Base-by-base conservation (phyloP, 805 yeast species). In the Yamadazyma philogaea region DNA sequence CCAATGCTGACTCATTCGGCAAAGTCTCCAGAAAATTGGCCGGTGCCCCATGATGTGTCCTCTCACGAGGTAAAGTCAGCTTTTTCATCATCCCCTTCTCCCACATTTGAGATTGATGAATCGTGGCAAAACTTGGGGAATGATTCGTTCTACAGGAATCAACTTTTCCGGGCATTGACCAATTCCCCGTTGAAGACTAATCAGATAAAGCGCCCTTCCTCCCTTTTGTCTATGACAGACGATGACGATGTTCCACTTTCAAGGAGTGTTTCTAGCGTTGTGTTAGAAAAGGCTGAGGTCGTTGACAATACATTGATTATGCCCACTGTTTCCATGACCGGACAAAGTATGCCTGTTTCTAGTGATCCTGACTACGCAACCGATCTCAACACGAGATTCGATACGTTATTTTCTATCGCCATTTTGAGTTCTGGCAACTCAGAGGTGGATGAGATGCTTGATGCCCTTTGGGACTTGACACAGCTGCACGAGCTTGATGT, bases 251-350 rank as follows among this genome's bases (percentile, higher is more conserved):
- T 26, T 17, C 19, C 28, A 10, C 26, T 34, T 14, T 34, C 37
- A 21, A 20, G 37, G 30, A 34, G 30, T 17, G 18, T 21, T 14
- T 21, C 30, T 34, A 21, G 59, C 54, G 65, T 61, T 6, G 61
- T 66, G 67, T 66, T 67, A 5, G 67, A 68, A 46, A 74, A 69
- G 38, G 66, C 72, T 0, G 73, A 68, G 34, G 72, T 67, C 43
- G 72, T 34, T 32, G 41, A 22, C 33, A 38, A 12, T 40, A 47
- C 20, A 42, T 54, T 69, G 51, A 62, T 68, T 10, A 68, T 69
- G 74, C 74, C 74, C 7, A 45, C 17, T 51, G 52, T 48, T 24
- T 20, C 40, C 6, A 35, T 42, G 36, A 19, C 15, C 22, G 45
- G 26, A 39, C 15, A 22, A 21, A 21, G 37, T 3, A 21, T 21